Conservation (phyloP, 2,329 filamentous ascomycete genomes). For the Trichoderma cornu-damae region DNA sequence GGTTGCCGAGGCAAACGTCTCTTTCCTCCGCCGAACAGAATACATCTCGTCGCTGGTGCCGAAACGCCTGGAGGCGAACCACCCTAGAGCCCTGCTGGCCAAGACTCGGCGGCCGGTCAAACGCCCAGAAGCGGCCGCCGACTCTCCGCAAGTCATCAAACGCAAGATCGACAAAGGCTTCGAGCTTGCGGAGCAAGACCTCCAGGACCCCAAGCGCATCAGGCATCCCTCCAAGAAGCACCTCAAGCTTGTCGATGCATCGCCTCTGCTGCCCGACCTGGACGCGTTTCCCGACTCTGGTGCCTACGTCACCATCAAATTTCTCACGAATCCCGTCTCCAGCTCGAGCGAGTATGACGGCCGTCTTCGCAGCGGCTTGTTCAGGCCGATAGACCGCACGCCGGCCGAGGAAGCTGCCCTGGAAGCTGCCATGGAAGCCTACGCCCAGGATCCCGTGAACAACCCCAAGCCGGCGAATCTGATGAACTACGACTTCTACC, state of each 20-base stretch:
- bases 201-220: slow-evolving; percentile 50
- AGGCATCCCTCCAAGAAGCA: slow-evolving; percentile 56
- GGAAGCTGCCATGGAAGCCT: slow-evolving; percentile 46
- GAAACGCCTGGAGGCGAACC: slow-evolving; percentile 46
- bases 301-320: slow-evolving; percentile 65
- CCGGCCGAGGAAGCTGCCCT: slow-evolving; percentile 50
- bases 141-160: slow-evolving; percentile 61
- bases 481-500: slow-evolving; percentile 64
- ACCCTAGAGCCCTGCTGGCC: slow-evolving; percentile 36
- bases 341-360: slow-evolving; percentile 49
- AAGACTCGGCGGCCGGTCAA: slow-evolving; percentile 36
- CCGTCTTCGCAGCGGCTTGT: slow-evolving; percentile 56
- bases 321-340: slow-evolving; percentile 59
- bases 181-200: slow-evolving; percentile 47
- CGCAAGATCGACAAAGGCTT: slow-evolving; percentile 62
- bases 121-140: slow-evolving; percentile 55
- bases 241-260: slow-evolving; percentile 54
- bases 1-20: slow-evolving; percentile 70
- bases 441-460: slow-evolving; percentile 52
- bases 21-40: slow-evolving; percentile 91
- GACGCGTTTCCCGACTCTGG: slow-evolving; percentile 66
- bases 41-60: slow-evolving; percentile 69
- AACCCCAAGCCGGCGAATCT: slow-evolving; percentile 52
- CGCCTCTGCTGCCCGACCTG: slow-evolving; percentile 59
- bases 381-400: slow-evolving; percentile 55